Conservation (phyloP, 768 basidiomycete species). For the Pleurotus platypus region DNA sequence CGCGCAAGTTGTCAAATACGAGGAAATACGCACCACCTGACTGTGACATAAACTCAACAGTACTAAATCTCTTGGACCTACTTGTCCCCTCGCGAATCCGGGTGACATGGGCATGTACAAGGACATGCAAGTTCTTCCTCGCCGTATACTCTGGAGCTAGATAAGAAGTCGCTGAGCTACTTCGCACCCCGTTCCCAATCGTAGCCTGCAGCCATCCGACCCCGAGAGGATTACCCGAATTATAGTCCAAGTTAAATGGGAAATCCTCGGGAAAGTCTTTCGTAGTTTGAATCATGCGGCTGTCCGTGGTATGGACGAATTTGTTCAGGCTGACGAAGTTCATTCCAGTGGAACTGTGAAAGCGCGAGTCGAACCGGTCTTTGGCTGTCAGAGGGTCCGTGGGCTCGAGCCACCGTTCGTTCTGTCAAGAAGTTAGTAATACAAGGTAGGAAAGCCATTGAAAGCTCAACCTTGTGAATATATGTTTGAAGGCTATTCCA, state of each 20-base stretch:
- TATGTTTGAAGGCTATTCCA: constrained; percentile 23
- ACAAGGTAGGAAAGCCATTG: neutral
- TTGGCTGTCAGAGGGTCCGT: constrained; percentile 20
- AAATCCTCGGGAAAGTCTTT: constrained; percentile 21
- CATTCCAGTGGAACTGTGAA: constrained; percentile 21
- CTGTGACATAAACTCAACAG: neutral
- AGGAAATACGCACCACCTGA: neutral
- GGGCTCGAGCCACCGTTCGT: constrained; percentile 15
- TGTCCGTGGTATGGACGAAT: constrained; percentile 14
- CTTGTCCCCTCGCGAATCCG: neutral
- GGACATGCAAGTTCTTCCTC: constrained; percentile 26
- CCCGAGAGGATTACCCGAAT: constrained; percentile 26
- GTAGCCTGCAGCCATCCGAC: constrained; percentile 26
- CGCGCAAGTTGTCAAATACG: neutral
- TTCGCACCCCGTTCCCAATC: constrained; percentile 23
- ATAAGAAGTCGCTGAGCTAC: constrained; percentile 27
- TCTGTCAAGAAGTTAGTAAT: constrained; percentile 4
- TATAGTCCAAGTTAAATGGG: constrained; percentile 29
- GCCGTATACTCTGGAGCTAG: constrained; percentile 19
- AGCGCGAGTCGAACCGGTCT: constrained; percentile 20
- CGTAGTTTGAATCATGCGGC: constrained; percentile 20
- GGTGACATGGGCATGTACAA: constrained; percentile 26
- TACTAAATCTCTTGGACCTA: neutral
- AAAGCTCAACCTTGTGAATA: constrained; percentile 15
- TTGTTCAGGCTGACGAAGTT: constrained; percentile 17